Evolutionary conservation across 305 asterid species (phyloP).

Genomic region (Fraxinus ornus): DNA sequence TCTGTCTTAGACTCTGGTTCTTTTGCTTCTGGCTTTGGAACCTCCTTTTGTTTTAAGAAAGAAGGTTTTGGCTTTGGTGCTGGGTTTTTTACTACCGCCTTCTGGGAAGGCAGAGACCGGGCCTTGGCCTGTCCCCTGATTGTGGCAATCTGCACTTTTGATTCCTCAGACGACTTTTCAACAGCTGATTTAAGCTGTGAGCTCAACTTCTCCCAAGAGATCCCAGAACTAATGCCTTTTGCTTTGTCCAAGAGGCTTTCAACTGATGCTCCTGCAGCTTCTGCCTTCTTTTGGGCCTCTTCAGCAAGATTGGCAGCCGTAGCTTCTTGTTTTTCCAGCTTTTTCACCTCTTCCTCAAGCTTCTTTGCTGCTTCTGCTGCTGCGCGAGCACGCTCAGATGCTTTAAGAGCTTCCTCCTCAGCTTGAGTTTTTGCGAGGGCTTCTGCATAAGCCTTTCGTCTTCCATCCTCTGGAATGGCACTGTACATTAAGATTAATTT

Average conservation of each 20-base stretch:
- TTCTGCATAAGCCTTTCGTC: constrained; percentile 80
- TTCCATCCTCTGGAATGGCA: constrained; percentile 71
- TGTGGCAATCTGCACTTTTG: constrained; percentile 69
- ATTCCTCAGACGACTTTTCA: constrained; percentile 48
- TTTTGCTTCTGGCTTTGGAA: constrained; percentile 43
- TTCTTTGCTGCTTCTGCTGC: constrained; percentile 50
- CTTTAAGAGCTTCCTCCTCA: constrained; percentile 65
- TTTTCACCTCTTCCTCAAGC: constrained; percentile 38
- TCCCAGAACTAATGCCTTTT: constrained; percentile 51
- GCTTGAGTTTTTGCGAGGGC: constrained; percentile 55
- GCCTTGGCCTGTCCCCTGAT: constrained; percentile 89
- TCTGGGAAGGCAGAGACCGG: constrained; percentile 63
- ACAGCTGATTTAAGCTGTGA: constrained; percentile 65
- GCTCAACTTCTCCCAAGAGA: constrained; percentile 64
- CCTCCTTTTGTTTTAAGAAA: constrained; percentile 33
- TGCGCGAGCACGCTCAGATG: constrained; percentile 53
- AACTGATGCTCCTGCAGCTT: constrained; percentile 59
- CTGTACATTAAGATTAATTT: constrained; percentile 36
- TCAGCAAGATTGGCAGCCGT: constrained; percentile 40
- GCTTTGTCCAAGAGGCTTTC: constrained; percentile 60
- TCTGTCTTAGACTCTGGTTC: constrained; percentile 49
- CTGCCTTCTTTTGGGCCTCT: constrained; percentile 55
- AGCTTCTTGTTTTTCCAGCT: constrained; percentile 44
- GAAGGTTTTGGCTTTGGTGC: constrained; percentile 25
- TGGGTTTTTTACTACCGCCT: constrained; percentile 61